Base-by-base conservation (phyloP, 202 grass and related monocot species). In the Brachypodium distachyon region DNA sequence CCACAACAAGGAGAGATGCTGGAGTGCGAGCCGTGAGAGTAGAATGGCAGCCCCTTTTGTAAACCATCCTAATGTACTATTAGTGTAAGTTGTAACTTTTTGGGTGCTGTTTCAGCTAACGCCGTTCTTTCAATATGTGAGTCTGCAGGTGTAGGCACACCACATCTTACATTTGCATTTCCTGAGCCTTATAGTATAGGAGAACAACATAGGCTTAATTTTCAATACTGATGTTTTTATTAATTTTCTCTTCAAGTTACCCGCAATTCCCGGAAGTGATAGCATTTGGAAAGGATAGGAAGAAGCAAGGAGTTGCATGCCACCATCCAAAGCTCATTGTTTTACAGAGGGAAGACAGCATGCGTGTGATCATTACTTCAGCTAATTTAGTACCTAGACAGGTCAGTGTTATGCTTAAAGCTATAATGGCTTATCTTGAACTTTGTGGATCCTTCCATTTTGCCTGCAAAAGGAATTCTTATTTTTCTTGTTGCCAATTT, bases 281-380 rank as follows among this genome's bases (percentile, higher is more conserved):
- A 89, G 93, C 93, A 52, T 93, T 97, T 67, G 93, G 93, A 66
- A 93, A 91, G 81, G 93, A 97, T 61, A 85, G 77, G 49, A 93
- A 91, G 58, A 97, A 97, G 25, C 73, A 93, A 87, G 93, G 93
- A 51, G 83, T 97, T 53, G 93, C 93, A 68, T 97, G 93, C 74
- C 90, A 97, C 85, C 90, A 93, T 80, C 90, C 93, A 39, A 97
- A 97, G 82, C 76, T 97, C 23, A 67, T 97, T 73, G 58, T 97
- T 18, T 80, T 97, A 82, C 87, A 97, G 64, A 91, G 93, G 81
- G 54, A 90, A 72, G 68, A 91, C 58, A 84, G 83, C 57, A 79
- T 93, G 49, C 90, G 90, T 58, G 69, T 97, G 66, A 59, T 93
- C 69, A 81, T 97, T 76, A 87, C 93, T 79, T 97, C 93, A 64